Conservation (phyloP, 305 asterid genomes). For the Fraxinus ornus region DNA sequence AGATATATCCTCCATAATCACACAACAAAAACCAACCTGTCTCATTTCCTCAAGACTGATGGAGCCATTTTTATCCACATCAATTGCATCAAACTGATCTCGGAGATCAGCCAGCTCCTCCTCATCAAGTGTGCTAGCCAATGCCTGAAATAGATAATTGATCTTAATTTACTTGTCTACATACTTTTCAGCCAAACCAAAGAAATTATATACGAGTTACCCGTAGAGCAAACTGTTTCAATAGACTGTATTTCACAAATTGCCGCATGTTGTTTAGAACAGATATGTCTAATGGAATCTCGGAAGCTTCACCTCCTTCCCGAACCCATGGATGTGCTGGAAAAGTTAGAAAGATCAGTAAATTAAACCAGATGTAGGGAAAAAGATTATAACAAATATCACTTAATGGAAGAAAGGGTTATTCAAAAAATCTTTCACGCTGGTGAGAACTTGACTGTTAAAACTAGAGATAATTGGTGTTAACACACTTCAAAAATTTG, state of each 20-base stretch:
- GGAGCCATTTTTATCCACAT: constrained; percentile 87
- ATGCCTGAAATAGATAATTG: constrained; percentile 50
- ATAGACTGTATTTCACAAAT: constrained; percentile 80
- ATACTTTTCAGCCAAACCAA: constrained; percentile 8
- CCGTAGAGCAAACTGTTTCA: constrained; percentile 96
- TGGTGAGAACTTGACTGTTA: neutral
- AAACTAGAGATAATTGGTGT: neutral
- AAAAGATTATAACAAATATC: constrained; percentile 5
- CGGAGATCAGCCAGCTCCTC: constrained; percentile 84
- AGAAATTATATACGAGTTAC: constrained; percentile 36
- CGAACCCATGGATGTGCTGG: constrained; percentile 98
- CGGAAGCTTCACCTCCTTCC: constrained; percentile 98
- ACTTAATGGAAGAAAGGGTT: neutral
- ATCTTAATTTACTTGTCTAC: neutral
- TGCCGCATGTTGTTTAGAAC: constrained; percentile 87
- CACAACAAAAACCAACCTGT: constrained; percentile 50
- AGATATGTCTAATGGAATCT: constrained; percentile 95
- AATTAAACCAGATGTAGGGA: neutral
- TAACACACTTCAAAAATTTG: neutral
- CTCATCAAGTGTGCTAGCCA: constrained; percentile 90
- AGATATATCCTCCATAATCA: neutral
- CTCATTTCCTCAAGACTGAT: constrained; percentile 99
- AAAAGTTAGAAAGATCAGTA: constrained; percentile 29
- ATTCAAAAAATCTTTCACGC: neutral
- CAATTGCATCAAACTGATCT: constrained; percentile 96